Percentiles rank a stretch among this genome's conserved stretches.
phyloP scores from a whole-genome alignment of 441 rosid genomes.

The Arabidopsis hybrid region DNA sequence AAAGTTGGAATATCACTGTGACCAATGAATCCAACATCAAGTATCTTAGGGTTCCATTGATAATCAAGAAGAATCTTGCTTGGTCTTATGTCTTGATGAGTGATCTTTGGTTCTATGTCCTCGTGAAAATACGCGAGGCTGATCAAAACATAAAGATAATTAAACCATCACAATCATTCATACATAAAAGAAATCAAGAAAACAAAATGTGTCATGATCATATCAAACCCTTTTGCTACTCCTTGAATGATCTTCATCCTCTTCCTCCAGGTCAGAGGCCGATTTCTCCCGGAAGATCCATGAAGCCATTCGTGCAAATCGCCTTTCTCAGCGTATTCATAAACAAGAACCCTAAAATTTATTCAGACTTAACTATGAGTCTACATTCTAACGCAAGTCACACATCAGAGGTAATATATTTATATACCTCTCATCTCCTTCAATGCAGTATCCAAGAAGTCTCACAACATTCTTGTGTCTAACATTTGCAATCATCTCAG shows the following conservation, averaged over 20 bases:
- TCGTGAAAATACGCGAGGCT: slow-evolving; percentile 81
- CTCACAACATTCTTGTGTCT: slow-evolving; percentile 64
- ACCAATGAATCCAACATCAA: slow-evolving; percentile 55
- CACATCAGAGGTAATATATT: background rate
- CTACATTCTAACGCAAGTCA: background rate
- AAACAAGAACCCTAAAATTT: slow-evolving; percentile 61
- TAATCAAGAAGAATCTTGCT: slow-evolving; percentile 73
- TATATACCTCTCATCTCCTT: slow-evolving; percentile 54
- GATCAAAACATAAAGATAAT: slow-evolving; percentile 30
- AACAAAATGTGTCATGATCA: background rate
- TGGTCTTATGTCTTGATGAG: slow-evolving; percentile 63
- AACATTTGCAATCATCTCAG: slow-evolving; percentile 55
- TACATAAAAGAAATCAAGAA: background rate
- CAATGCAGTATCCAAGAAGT: slow-evolving; percentile 62
- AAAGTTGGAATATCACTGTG: slow-evolving; percentile 27
- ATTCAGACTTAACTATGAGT: slow-evolving; percentile 7
- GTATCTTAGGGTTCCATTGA: slow-evolving; percentile 72
- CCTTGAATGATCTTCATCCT: slow-evolving; percentile 71
- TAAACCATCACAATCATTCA: background rate
- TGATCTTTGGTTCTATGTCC: slow-evolving; percentile 63
- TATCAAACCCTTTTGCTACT: slow-evolving; percentile 66
- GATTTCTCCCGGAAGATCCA: slow-evolving; percentile 49
- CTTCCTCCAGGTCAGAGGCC: slow-evolving; percentile 61
- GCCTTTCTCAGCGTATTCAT: slow-evolving; percentile 70
- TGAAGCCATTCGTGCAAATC: slow-evolving; percentile 80